These are phyloP conservation scores for Parasitella parasitica DNA, from an alignment of 371 early-diverging fungal species.

Conservation along the genomic window DNA sequence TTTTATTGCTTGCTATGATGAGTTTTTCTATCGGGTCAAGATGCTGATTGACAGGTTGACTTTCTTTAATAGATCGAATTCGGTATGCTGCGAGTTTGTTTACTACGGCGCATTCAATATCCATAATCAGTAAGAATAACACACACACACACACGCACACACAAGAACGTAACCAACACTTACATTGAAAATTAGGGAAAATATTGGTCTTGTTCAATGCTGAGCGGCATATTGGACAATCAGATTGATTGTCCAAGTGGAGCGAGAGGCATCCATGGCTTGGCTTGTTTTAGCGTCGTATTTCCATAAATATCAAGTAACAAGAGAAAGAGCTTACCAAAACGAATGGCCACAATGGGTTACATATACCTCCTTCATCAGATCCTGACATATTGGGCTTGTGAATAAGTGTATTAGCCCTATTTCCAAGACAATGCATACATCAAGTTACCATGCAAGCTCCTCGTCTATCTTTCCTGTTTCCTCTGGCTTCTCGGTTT, in stretches of 20 bases:
- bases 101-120: no score
- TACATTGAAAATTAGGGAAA: constrained; percentile 81
- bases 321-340: constrained; percentile 53
- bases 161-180: not conserved
- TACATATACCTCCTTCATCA: constrained; percentile 74
- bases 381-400: constrained; percentile 75
- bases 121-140: not conserved
- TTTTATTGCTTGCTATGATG: constrained; percentile 19
- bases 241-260: constrained; percentile 57
- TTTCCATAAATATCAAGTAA: not conserved
- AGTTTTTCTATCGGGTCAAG: constrained; percentile 13
- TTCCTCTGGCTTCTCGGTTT: not conserved
- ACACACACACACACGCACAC: not conserved
- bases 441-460: constrained; percentile 5
- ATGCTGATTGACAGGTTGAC: not conserved
- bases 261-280: constrained; percentile 72
- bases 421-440: not conserved
- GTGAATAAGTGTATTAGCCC: not conserved
- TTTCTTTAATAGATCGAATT: not conserved
- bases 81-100: constrained; percentile 30
- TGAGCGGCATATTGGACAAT: constrained; percentile 76
- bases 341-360: constrained; percentile 87
- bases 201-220: constrained; percentile 61
- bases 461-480: constrained; percentile 10
- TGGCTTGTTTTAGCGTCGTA: constrained; percentile 10